Percentiles rank a stretch among this genome's conserved stretches.
These are phyloP conservation scores for Talaromyces sp. DNA, from an alignment of 2,329 filamentous ascomycete genomes.

Conservation along the genomic window DNA sequence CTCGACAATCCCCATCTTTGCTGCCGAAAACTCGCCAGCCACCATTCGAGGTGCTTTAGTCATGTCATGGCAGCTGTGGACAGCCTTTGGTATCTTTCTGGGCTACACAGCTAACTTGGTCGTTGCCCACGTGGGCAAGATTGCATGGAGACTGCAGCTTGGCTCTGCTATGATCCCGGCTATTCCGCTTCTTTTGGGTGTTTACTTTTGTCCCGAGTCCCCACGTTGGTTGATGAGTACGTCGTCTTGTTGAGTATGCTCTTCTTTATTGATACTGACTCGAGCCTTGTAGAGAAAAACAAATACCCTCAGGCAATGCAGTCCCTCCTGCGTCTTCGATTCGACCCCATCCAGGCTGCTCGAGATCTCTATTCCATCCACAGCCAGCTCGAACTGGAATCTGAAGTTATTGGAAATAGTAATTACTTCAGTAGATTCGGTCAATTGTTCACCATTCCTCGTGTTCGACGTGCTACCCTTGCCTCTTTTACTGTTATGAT, in stretches of 20 bases:
- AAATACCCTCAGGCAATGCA: slow-evolving; percentile 57
- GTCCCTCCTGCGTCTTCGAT: slow-evolving; percentile 54
- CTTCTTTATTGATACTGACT: not conserved
- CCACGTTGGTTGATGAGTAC: slow-evolving; percentile 59
- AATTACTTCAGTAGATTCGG: slow-evolving; percentile 59
- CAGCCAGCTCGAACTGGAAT: slow-evolving; percentile 46
- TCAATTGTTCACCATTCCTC: slow-evolving; percentile 46
- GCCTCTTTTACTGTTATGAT: slow-evolving; percentile 79
- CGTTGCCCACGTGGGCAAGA: slow-evolving; percentile 54
- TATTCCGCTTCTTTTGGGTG: slow-evolving; percentile 52
- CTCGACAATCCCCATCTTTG: slow-evolving; percentile 53
- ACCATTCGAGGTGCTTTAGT: slow-evolving; percentile 53
- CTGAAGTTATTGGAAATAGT: slow-evolving; percentile 36
- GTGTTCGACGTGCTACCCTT: slow-evolving; percentile 58
- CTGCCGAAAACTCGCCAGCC: slow-evolving; percentile 53
- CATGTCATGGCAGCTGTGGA: slow-evolving; percentile 52
- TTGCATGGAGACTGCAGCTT: slow-evolving; percentile 61
- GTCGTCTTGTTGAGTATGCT: not conserved
- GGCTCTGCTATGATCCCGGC: slow-evolving; percentile 62
- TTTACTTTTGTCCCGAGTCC: slow-evolving; percentile 61
- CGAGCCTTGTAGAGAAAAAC: slow-evolving; percentile 46
- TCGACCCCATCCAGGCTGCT: slow-evolving; percentile 56
- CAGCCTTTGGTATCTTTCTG: slow-evolving; percentile 61
- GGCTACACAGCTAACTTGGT: slow-evolving; percentile 62
- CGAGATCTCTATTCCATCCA: slow-evolving; percentile 60